A percentile compares a stretch with the other conserved stretches of the same genome.
Evolutionary conservation across 2,329 filamentous ascomycete genomes (phyloP).

Genomic region (Sarocladium oryzae): DNA sequence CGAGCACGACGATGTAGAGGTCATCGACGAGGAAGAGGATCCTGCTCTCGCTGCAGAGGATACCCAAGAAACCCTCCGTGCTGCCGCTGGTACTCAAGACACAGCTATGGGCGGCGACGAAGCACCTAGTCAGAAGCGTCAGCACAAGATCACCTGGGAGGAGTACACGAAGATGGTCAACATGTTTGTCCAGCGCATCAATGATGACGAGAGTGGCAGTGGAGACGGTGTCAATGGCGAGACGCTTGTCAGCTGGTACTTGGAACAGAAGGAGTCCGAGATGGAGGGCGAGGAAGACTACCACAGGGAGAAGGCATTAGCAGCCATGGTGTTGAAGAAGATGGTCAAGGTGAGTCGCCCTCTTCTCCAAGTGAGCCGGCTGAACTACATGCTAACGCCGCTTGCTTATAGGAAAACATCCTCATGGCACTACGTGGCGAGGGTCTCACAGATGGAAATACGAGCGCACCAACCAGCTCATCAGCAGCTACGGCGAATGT

Average conservation of each 20-base stretch:
- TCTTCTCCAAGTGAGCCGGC: neutral
- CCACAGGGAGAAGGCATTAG: slow-evolving; percentile 64
- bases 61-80: slow-evolving; percentile 39
- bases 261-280: slow-evolving; percentile 84
- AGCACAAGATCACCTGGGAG: slow-evolving; percentile 89
- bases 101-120: slow-evolving; percentile 31
- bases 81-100: slow-evolving; percentile 33
- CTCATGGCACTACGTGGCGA: slow-evolving; percentile 71
- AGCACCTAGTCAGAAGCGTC: slow-evolving; percentile 36
- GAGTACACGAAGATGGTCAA: slow-evolving; percentile 92
- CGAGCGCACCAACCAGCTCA: slow-evolving; percentile 32
- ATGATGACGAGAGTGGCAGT: slow-evolving; percentile 67
- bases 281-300: slow-evolving; percentile 76
- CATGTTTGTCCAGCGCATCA: slow-evolving; percentile 73
- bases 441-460: slow-evolving; percentile 43
- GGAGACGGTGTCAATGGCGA: slow-evolving; percentile 84
- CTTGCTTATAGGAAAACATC: slow-evolving; percentile 68
- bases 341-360: slow-evolving; percentile 76
- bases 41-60: slow-evolving; percentile 23
- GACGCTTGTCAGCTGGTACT: slow-evolving; percentile 78
- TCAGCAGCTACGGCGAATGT: slow-evolving; percentile 33
- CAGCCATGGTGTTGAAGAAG: slow-evolving; percentile 81
- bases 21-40: slow-evolving; percentile 65
- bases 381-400: slow-evolving; percentile 20
- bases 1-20: slow-evolving; percentile 94